phyloP scores from a whole-genome alignment of 257 asterid genomes.

The Catharanthus roseus region DNA sequence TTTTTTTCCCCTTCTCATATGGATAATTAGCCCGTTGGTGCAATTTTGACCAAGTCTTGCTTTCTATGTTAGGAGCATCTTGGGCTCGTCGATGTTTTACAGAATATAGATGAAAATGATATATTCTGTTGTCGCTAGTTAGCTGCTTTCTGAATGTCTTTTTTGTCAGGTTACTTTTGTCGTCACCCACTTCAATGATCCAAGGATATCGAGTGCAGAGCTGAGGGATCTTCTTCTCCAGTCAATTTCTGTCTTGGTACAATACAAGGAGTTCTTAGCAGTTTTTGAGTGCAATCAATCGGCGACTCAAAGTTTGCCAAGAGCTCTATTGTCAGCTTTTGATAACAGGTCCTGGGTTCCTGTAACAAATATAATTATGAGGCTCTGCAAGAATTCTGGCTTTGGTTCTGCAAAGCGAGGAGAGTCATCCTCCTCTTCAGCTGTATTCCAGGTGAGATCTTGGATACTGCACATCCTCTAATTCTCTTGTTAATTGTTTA shows the following conservation, averaged over 20 bases:
- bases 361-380: conserved; percentile 72
- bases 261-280: conserved; percentile 72
- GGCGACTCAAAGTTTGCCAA: conserved; percentile 66
- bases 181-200: conserved; percentile 83
- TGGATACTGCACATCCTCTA: conserved; percentile 2
- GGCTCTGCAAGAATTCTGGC: conserved; percentile 81
- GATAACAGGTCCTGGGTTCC: conserved; percentile 96
- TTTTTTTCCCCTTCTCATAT: too few species aligned
- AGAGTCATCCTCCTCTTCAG: conserved; percentile 80
- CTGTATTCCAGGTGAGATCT: conserved; percentile 57
- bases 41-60: too few species aligned
- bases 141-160: conserved; percentile 1
- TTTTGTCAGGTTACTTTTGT: conserved; percentile 68
- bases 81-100: not conserved
- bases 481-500: not conserved
- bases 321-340: conserved; percentile 74
- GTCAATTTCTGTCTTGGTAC: conserved; percentile 81
- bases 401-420: conserved; percentile 74
- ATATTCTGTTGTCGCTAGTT: not conserved
- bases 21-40: not conserved
- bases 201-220: conserved; percentile 88
- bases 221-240: conserved; percentile 93
- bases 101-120: not conserved
- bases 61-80: not conserved
- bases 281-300: conserved; percentile 88